These are phyloP conservation scores for Coniochaeta pulveracea DNA, from an alignment of 2,329 filamentous ascomycete genomes.

Conservation along the genomic window DNA sequence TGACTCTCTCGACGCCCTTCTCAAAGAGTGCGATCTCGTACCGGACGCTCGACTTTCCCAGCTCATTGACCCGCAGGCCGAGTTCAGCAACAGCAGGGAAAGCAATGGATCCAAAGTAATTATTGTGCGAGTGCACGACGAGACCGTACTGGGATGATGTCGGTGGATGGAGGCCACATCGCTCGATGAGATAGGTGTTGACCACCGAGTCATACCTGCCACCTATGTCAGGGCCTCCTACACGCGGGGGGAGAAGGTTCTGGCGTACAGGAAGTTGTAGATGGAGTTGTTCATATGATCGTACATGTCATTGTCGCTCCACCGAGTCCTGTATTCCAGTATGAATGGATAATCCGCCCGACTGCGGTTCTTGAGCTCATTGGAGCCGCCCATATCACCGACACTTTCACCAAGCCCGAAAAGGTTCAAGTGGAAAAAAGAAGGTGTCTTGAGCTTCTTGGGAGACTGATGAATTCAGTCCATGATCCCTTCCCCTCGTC, in stretches of 20 bases:
- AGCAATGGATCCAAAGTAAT: slow-evolving; percentile 72
- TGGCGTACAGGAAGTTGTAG: slow-evolving; percentile 62
- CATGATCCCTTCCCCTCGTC: no score
- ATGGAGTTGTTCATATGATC: slow-evolving; percentile 86
- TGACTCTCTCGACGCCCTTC: slow-evolving; percentile 58
- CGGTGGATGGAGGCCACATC: slow-evolving; percentile 63
- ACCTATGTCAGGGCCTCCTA: neutral
- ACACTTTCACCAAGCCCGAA: no score
- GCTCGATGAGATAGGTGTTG: slow-evolving; percentile 75
- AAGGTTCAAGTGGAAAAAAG: no score
- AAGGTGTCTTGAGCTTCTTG: no score
- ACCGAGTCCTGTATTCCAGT: slow-evolving; percentile 77
- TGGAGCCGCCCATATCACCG: slow-evolving; percentile 20
- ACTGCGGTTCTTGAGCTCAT: slow-evolving; percentile 45
- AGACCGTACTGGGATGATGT: slow-evolving; percentile 66
- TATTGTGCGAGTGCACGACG: slow-evolving; percentile 74
- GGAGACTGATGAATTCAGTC: no score
- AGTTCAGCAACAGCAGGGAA: slow-evolving; percentile 78
- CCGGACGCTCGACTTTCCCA: slow-evolving; percentile 77
- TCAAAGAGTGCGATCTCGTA: slow-evolving; percentile 88
- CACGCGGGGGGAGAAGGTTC: neutral
- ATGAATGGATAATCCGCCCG: slow-evolving; percentile 67
- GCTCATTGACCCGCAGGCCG: slow-evolving; percentile 68
- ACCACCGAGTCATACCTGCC: slow-evolving; percentile 77
- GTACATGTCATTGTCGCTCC: slow-evolving; percentile 94